phyloP scores from a whole-genome alignment of 2,329 filamentous ascomycete genomes.

The Westerdykella sp. region DNA sequence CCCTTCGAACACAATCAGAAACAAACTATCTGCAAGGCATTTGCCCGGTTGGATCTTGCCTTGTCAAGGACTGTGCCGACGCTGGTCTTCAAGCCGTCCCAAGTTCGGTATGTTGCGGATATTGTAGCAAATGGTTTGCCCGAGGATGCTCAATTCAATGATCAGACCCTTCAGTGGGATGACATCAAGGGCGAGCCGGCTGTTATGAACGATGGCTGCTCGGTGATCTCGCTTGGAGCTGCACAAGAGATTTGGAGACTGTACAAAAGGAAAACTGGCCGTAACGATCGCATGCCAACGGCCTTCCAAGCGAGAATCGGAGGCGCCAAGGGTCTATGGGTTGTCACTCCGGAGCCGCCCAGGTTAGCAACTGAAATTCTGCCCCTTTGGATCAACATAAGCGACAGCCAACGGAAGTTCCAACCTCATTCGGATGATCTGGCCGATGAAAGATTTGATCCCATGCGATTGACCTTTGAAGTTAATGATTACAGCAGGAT shows the following conservation, averaged over 20 bases:
- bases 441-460: conserved; percentile 38
- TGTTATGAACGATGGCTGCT: conserved; percentile 54
- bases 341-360: conserved; percentile 50
- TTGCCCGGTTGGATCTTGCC: conserved; percentile 39
- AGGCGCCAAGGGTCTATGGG: conserved; percentile 71
- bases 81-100: conserved; percentile 31
- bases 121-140: conserved; percentile 23
- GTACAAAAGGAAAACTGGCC: conserved; percentile 50
- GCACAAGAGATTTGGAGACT: conserved; percentile 47
- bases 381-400: conserved; percentile 58
- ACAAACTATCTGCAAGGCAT: conserved; percentile 39
- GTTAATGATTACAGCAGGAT: conserved; percentile 47
- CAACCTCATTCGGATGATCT: conserved; percentile 41
- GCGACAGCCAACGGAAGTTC: conserved; percentile 64
- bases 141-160: conserved; percentile 35
- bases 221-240: conserved; percentile 56
- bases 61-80: conserved; percentile 38
- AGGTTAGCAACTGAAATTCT: conserved; percentile 20
- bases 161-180: conserved; percentile 23
- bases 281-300: conserved; percentile 60
- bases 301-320: conserved; percentile 65
- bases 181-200: conserved; percentile 1
- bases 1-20: conserved; percentile 30
- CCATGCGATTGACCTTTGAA: conserved; percentile 58
- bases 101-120: conserved; percentile 32